Evolutionary conservation across 768 basidiomycete genomes (phyloP), one percentile per base, ranked within the genome.

Genomic region (Calvatia gigantea): DNA sequence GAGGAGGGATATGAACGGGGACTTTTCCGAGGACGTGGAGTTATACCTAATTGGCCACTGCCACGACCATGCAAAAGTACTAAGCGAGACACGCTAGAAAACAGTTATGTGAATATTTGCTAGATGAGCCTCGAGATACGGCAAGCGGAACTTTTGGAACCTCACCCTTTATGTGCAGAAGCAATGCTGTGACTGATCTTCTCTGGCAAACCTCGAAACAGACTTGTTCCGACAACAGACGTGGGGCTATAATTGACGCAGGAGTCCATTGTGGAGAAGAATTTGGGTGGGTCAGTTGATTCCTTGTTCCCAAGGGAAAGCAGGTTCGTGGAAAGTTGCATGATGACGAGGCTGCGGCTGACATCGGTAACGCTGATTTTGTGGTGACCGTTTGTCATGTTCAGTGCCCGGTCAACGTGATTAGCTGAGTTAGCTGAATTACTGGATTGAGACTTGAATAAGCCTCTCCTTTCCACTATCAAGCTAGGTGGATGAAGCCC

Each of bases 151-250:
- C 38, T n/a, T 47, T 33, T 35, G 54, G 38, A 49, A 48, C 21
- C 46, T 56, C 50, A 60, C 54, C 39, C 49, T 52, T 55, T 52
- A 32, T 38, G 58, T 37, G 54, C 33, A 49, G 58, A 49, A 56
- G 54, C 49, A 28, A 39, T n/a, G 32, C 27, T 49, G 51, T 59
- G 53, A 60, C 53, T 60, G 58, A 60, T 56, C 54, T 60, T 60
- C 58, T 60, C 28, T 17, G 29, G 23, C 28, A 29, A 48, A 41
- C 38, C 45, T 49, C 52, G 58, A 56, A 56, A 38, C 37, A 41
- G 41, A 35, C 29, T 56, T 45, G 38, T 44, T 48, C 54, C 54
- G 54, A 45, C 49, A 17, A 29, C 46, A 56, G 31, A 47, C 47
- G 32, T 48, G 42, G 45, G 42, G 54, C 49, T 56, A 56, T 49